Evolutionary conservation across 306 rosid species (phyloP), one percentile per base, ranked within the genome.

Genomic region (Dryas octopetala): DNA sequence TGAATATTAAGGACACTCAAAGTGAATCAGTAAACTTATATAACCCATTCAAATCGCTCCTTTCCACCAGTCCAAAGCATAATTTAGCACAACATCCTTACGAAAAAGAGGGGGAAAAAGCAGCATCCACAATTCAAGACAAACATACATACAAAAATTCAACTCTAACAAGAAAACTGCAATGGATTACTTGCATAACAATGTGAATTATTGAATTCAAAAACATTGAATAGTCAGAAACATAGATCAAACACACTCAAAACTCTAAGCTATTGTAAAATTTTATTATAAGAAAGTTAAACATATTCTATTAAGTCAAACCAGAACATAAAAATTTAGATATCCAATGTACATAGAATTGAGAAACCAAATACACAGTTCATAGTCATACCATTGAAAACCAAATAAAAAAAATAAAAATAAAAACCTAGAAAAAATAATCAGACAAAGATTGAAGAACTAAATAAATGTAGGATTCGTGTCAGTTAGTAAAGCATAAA

Each of bases 341-440:
- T 15, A 23, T 23, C 45, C 76, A 71, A 57, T 47, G 68, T 28
- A 64, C 68, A 14, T 4, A 9, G 60, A 79, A 79, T 76, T 51
- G 13, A 63, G 60, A 45, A 23, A 2, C 23, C 60, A 40, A 68
- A 23, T 40, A 40, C 16, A 43, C 6, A 48, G 55, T 53, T 66
- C 50, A 58, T 45, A 71, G 46, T 66, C 50, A 58, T 45, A 71
- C 62, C 77, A 15, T 14, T 14, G 32, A 53, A 59, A 72, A 7
- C 38, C n/a, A 45, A 70, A 48, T 4, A 50, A 67, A 12, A 67
- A 64, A 66, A 53, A 74, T 59, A 73, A 65, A 63, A 69, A 47
- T 72, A 3, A 61, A 60, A 43, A 10, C 38, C 38, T 1, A 28
- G 46, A 53, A 26, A 10, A 45, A 38, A 53, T 19, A 57, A 16